These are phyloP conservation scores for Fusarium penzigii DNA, from an alignment of 2,329 filamentous ascomycete species.

Conservation along the genomic window DNA sequence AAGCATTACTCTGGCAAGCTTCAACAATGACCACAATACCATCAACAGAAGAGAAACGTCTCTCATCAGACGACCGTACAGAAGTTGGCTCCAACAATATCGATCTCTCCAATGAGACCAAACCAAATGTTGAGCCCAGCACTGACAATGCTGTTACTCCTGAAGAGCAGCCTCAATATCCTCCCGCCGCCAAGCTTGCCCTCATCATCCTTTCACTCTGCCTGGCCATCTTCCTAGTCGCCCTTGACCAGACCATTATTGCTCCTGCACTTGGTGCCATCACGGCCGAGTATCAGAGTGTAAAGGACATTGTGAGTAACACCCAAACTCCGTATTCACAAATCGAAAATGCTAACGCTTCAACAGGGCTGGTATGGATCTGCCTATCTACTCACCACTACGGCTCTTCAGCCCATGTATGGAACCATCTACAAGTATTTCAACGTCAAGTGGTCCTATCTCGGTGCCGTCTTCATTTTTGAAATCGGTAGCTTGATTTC, in stretches of 20 bases:
- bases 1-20: background rate
- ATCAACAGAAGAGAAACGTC: slow-evolving; percentile 21
- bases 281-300: slow-evolving; percentile 44
- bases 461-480: slow-evolving; percentile 44
- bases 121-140: background rate
- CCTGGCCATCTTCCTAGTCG: slow-evolving; percentile 50
- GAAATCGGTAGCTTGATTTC: slow-evolving; percentile 46
- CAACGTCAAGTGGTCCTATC: slow-evolving; percentile 48
- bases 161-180: slow-evolving; percentile 34
- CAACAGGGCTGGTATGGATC: slow-evolving; percentile 51
- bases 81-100: slow-evolving; percentile 31
- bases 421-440: slow-evolving; percentile 53
- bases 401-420: slow-evolving; percentile 51
- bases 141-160: background rate
- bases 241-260: slow-evolving; percentile 54
- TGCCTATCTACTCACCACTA: slow-evolving; percentile 50
- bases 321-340: background rate
- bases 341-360: slow-evolving; percentile 5
- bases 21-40: slow-evolving; percentile 12
- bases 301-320: slow-evolving; percentile 45
- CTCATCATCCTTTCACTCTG: slow-evolving; percentile 47
- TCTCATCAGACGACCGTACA: slow-evolving; percentile 34
- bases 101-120: slow-evolving; percentile 9
- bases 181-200: slow-evolving; percentile 39
- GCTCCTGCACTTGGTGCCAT: slow-evolving; percentile 55